phyloP scores from a whole-genome alignment of 2,329 filamentous ascomycete species.

The Aspergillus nomiae region DNA sequence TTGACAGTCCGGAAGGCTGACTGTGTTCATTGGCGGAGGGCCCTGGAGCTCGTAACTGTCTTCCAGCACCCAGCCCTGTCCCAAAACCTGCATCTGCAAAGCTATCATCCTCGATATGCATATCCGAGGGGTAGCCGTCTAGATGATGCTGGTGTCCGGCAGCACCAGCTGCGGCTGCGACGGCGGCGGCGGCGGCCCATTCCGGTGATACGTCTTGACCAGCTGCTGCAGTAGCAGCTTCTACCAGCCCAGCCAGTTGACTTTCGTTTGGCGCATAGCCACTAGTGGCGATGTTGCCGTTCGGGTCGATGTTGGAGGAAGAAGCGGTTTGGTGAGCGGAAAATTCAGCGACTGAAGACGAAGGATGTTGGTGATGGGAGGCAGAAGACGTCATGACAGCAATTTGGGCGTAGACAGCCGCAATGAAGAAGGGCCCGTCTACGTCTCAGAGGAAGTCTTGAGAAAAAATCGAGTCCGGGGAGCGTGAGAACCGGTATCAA shows the following conservation, averaged over 20 bases:
- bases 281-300: slow-evolving; percentile 26
- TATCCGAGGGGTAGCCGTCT: slow-evolving; percentile 41
- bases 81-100: slow-evolving; percentile 40
- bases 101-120: slow-evolving; percentile 43
- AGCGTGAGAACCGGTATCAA: not conserved
- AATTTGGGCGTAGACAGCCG: not conserved
- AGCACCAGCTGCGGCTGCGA: slow-evolving; percentile 51
- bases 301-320: slow-evolving; percentile 34
- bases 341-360: slow-evolving; percentile 31
- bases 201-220: slow-evolving; percentile 38
- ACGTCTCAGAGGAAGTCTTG: not conserved
- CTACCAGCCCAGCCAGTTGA: slow-evolving; percentile 48
- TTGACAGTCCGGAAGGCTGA: slow-evolving; percentile 33
- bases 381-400: slow-evolving; percentile 31
- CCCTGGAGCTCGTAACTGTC: slow-evolving; percentile 30
- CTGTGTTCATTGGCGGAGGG: slow-evolving; percentile 29
- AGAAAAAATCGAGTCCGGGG: not conserved
- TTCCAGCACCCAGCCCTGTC: slow-evolving; percentile 25
- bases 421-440: not conserved
- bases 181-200: slow-evolving; percentile 49
- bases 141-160: slow-evolving; percentile 42
- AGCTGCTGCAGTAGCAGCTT: slow-evolving; percentile 49
- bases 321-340: slow-evolving; percentile 26
- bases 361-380: slow-evolving; percentile 32
- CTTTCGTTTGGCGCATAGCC: slow-evolving; percentile 43